phyloP scores from a whole-genome alignment of 768 basidiomycete species.

The Crepidotus variabilis region DNA sequence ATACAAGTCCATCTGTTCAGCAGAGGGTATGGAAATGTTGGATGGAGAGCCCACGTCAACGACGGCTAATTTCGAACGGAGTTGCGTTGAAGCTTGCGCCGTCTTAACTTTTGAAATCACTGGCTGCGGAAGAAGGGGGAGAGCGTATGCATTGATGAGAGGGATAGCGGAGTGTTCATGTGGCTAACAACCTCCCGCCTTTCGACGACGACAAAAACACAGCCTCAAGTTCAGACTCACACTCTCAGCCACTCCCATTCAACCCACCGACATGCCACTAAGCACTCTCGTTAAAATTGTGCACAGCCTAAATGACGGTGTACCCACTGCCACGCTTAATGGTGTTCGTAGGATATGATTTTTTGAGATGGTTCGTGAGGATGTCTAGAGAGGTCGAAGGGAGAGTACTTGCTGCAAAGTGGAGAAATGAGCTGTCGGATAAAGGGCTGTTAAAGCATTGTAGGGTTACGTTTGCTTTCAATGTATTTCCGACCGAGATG shows the following conservation, averaged over 20 bases:
- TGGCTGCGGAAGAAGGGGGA: constrained; percentile 43
- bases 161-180: constrained; percentile 97
- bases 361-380: constrained; percentile 89
- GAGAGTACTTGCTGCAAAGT: constrained; percentile 74
- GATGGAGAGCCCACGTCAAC: constrained; percentile 4
- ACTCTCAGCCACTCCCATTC: constrained; percentile 27
- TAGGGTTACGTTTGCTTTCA: no score
- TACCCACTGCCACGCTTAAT: no score
- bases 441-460: constrained; percentile 87
- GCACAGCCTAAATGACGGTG: constrained; percentile 72
- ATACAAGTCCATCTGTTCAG: constrained; percentile 42
- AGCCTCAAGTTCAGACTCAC: no score
- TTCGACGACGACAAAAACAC: constrained; percentile 49
- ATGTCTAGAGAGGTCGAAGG: constrained; percentile 89
- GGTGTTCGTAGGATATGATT: constrained; percentile 86
- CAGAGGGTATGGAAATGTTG: constrained; percentile 14
- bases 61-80: constrained; percentile 24
- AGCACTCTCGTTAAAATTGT: constrained; percentile 74
- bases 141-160: constrained; percentile 81
- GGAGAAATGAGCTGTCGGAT: constrained; percentile 72
- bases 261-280: constrained; percentile 64
- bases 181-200: constrained; percentile 14
- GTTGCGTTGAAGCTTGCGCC: constrained; percentile 62
- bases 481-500: background rate
- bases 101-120: constrained; percentile 77